phyloP scores from a whole-genome alignment of 805 yeast genomes.

The Kazachstania psychrophila region DNA sequence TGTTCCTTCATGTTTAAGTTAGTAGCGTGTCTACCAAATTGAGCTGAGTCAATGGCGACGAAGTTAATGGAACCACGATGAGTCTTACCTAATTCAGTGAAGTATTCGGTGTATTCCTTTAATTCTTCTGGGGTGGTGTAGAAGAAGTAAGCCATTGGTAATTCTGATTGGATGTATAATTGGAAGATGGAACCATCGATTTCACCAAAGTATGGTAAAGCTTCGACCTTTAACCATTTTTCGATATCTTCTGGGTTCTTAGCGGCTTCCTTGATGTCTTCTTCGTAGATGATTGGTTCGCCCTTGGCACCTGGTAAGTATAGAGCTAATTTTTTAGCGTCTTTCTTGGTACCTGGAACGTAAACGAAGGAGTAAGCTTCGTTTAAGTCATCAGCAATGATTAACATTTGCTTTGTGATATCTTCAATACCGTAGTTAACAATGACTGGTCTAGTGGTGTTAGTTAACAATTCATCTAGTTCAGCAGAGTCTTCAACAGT shows the following conservation, averaged over 20 bases:
- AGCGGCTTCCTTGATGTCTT: constrained; percentile 14
- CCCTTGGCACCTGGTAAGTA: constrained; percentile 24
- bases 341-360: constrained; percentile 30
- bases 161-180: constrained; percentile 56
- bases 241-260: constrained; percentile 41
- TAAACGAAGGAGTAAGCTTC: constrained; percentile 55
- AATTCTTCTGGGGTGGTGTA: constrained; percentile 64
- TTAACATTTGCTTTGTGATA: constrained; percentile 48
- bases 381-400: constrained; percentile 54
- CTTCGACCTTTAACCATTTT: constrained; percentile 28
- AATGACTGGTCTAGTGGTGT: constrained; percentile 42
- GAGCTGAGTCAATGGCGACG: constrained; percentile 76
- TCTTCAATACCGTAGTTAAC: constrained; percentile 41
- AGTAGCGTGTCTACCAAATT: constrained; percentile 82
- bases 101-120: constrained; percentile 40
- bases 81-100: constrained; percentile 59
- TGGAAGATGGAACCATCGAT: constrained; percentile 73
- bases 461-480: constrained; percentile 38
- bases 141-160: constrained; percentile 86
- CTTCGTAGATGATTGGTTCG: constrained; percentile 28
- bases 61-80: constrained; percentile 76
- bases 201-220: constrained; percentile 38
- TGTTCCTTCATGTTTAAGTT: constrained; percentile 77
- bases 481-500: constrained; percentile 39
- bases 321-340: constrained; percentile 28